Percentiles rank a stretch among this genome's conserved stretches.
Conservation (phyloP, 441 rosid genomes). For the Populus hybrid region DNA sequence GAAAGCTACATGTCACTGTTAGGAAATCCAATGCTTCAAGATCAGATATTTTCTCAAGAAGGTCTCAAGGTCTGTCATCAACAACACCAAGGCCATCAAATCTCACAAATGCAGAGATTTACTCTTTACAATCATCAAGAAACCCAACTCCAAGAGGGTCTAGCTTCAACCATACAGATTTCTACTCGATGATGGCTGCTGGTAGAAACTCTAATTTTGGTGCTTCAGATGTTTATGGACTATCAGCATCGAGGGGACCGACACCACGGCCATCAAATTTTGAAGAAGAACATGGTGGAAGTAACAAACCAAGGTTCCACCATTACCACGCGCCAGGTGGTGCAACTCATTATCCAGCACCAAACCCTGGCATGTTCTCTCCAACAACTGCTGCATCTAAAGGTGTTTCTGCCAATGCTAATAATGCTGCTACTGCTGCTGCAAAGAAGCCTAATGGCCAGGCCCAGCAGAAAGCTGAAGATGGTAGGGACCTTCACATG, state of each 20-base stretch:
- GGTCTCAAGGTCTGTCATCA: slow-evolving; percentile 56
- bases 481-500: slow-evolving; percentile 80
- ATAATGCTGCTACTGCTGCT: slow-evolving; percentile 16
- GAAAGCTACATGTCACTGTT: slow-evolving; percentile 87
- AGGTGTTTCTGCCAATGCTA: slow-evolving; percentile 13
- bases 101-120: slow-evolving; percentile 85
- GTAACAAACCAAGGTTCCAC: slow-evolving; percentile 48
- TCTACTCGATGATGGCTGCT: slow-evolving; percentile 83
- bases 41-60: slow-evolving; percentile 59
- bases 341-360: slow-evolving; percentile 78
- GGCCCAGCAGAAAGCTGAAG: slow-evolving; percentile 47
- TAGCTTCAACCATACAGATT: slow-evolving; percentile 85
- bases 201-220: slow-evolving; percentile 82
- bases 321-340: slow-evolving; percentile 37
- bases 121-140: slow-evolving; percentile 83
- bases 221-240: slow-evolving; percentile 56
- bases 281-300: slow-evolving; percentile 55
- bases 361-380: slow-evolving; percentile 93
- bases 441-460: slow-evolving; percentile 48
- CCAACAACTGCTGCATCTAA: slow-evolving; percentile 50
- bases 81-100: slow-evolving; percentile 72
- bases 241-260: slow-evolving; percentile 67
- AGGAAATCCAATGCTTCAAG: slow-evolving; percentile 85
- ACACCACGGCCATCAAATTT: slow-evolving; percentile 80
- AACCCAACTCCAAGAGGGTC: slow-evolving; percentile 96